phyloP scores from a whole-genome alignment of 2,329 filamentous ascomycete genomes.

The Chaetothyriales sp. region DNA sequence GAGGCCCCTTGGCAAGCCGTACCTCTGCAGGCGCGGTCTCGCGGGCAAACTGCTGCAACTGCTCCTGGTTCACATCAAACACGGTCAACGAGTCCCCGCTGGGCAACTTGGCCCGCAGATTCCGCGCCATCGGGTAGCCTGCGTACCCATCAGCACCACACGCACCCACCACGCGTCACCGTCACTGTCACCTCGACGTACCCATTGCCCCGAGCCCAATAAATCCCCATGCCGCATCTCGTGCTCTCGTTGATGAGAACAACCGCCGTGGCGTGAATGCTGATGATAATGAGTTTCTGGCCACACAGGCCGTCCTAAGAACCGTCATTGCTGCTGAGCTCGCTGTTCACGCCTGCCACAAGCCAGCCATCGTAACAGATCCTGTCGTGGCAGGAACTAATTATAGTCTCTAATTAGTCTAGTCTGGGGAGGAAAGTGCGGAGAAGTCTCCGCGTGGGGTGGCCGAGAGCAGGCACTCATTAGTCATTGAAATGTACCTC shows the following conservation, averaged over 20 bases:
- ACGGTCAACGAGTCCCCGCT: slow-evolving; percentile 47
- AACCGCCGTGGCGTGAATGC: slow-evolving; percentile 4
- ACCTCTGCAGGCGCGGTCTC: slow-evolving; percentile 38
- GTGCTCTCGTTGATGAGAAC: slow-evolving; percentile 34
- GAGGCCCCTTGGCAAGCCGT: slow-evolving; percentile 40
- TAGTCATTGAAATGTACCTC: too few relatives aligned
- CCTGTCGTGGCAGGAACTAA: neutral
- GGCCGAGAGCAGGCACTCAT: too few relatives aligned
- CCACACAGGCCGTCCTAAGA: slow-evolving; percentile 4
- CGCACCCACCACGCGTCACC: neutral
- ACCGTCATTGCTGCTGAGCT: slow-evolving; percentile 16
- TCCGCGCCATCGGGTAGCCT: slow-evolving; percentile 61
- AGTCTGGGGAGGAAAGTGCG: neutral
- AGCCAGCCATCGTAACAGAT: neutral
- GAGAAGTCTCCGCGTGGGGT: neutral
- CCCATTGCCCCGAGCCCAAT: slow-evolving; percentile 48
- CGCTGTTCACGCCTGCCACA: slow-evolving; percentile 1
- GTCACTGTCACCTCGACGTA: slow-evolving; percentile 21
- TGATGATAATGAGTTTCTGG: slow-evolving; percentile 4
- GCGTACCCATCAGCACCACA: slow-evolving; percentile 4
- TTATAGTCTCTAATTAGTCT: neutral
- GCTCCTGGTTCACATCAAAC: slow-evolving; percentile 48
- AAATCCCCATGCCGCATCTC: slow-evolving; percentile 41
- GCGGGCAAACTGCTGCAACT: slow-evolving; percentile 41
- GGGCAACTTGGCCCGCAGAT: slow-evolving; percentile 51